Conservation (phyloP, 768 basidiomycete species). For the Pulveroboletus sp. region DNA sequence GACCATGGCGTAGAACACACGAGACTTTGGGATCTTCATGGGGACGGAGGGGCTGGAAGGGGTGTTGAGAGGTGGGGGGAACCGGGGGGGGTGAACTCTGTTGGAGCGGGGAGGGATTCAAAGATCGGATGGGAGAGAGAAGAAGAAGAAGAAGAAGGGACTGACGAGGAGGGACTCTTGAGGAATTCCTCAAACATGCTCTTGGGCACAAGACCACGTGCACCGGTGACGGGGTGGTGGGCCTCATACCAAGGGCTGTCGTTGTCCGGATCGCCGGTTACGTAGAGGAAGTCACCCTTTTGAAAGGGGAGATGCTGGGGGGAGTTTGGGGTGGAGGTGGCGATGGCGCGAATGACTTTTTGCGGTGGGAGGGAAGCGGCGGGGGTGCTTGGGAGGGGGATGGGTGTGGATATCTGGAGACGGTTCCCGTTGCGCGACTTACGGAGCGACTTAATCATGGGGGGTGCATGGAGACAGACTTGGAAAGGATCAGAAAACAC, state of each 20-base stretch:
- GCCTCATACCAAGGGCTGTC: conserved; percentile 82
- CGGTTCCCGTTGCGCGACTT: conserved; percentile 57
- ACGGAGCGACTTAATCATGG: conserved; percentile 73
- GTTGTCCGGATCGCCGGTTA: conserved; percentile 65
- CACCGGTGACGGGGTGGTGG: conserved; percentile 87
- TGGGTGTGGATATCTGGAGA: conserved; percentile 65
- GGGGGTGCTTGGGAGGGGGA: conserved; percentile 48
- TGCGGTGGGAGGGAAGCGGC: conserved; percentile 78
- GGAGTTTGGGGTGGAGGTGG: conserved; percentile 56
- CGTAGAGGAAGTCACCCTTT: conserved; percentile 98
- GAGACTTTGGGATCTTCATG: conserved; percentile 38
- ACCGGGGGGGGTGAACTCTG: conserved; percentile 43
- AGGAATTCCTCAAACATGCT: conserved; percentile 86
- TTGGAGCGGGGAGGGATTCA: neutral
- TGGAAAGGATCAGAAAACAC: neutral
- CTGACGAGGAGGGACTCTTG: conserved; percentile 53
- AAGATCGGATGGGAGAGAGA: neutral
- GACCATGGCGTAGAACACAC: conserved; percentile 90
- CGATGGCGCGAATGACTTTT: conserved; percentile 88
- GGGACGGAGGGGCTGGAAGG: conserved; percentile 29
- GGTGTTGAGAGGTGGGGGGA: conserved; percentile 12
- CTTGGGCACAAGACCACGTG: conserved; percentile 87
- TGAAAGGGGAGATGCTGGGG: conserved; percentile 87
- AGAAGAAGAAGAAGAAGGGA: neutral
- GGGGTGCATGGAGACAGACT: neutral